These are phyloP conservation scores for Macrolepiota fuliginosa DNA, from an alignment of 768 basidiomycete genomes.

Conservation along the genomic window DNA sequence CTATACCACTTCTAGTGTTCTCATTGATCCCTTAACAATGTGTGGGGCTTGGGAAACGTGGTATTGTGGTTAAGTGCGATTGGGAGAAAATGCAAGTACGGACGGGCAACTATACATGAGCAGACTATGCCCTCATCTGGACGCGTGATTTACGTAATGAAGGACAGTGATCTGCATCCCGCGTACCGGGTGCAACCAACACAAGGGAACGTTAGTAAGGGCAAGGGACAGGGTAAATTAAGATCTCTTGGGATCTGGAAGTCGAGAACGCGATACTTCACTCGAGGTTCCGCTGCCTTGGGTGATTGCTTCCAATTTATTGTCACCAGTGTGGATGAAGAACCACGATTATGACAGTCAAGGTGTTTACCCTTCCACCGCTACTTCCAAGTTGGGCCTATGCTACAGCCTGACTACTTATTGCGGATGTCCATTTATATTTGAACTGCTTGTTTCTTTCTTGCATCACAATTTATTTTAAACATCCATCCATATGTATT, in stretches of 20 bases:
- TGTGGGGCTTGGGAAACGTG: constrained; percentile 73
- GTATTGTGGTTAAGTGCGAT: too few relatives aligned
- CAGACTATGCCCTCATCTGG: constrained; percentile 74
- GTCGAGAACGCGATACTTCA: constrained; percentile 53
- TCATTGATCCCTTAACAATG: constrained; percentile 68
- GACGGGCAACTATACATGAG: constrained; percentile 79
- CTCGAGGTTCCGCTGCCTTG: not conserved
- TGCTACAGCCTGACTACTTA: too few relatives aligned
- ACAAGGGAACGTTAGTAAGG: not conserved
- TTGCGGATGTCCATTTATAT: too few relatives aligned
- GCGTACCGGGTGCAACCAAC: constrained; percentile 36
- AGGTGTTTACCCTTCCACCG: too few relatives aligned
- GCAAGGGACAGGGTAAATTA: constrained; percentile 43
- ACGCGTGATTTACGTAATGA: constrained; percentile 74
- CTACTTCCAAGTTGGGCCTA: too few relatives aligned
- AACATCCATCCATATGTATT: too few relatives aligned
- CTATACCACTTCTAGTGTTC: constrained; percentile 40
- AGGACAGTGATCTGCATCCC: constrained; percentile 66
- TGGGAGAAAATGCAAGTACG: constrained; percentile 79
- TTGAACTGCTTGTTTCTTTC: too few relatives aligned
- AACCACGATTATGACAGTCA: too few relatives aligned
- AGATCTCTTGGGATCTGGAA: constrained; percentile 77
- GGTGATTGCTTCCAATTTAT: too few relatives aligned
- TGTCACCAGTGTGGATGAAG: too few relatives aligned
- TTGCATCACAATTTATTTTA: too few relatives aligned